phyloP scores from a whole-genome alignment of 805 yeast genomes.

The Metschnikowia proteae region DNA sequence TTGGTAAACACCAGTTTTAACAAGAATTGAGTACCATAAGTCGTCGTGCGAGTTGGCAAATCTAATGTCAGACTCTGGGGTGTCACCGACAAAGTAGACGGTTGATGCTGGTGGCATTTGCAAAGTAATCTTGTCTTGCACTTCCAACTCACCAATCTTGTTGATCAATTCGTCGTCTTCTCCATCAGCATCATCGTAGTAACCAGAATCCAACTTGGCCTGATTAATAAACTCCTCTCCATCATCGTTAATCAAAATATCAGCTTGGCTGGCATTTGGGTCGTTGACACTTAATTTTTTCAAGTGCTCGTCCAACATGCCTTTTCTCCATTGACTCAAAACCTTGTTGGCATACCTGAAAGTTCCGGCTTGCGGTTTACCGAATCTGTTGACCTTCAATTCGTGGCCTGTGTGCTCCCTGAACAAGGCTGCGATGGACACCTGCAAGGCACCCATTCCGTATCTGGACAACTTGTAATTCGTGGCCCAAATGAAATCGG shows the following conservation, averaged over 20 bases:
- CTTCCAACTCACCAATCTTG: slow-evolving; percentile 21
- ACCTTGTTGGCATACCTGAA: slow-evolving; percentile 80
- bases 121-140: slow-evolving; percentile 39
- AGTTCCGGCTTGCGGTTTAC: slow-evolving; percentile 87
- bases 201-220: slow-evolving; percentile 36
- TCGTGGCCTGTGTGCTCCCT: slow-evolving; percentile 82
- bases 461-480: slow-evolving; percentile 77
- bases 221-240: slow-evolving; percentile 45
- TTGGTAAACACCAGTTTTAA: slow-evolving; percentile 83
- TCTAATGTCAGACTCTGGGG: slow-evolving; percentile 84
- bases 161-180: slow-evolving; percentile 27
- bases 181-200: slow-evolving; percentile 28
- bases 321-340: slow-evolving; percentile 72
- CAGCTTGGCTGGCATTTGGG: slow-evolving; percentile 41
- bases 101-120: slow-evolving; percentile 81
- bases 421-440: slow-evolving; percentile 79
- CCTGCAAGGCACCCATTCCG: slow-evolving; percentile 94
- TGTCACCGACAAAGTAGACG: slow-evolving; percentile 85
- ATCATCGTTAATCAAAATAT: slow-evolving; percentile 40
- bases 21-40: slow-evolving; percentile 81
- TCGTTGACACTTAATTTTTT: slow-evolving; percentile 46
- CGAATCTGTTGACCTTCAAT: slow-evolving; percentile 75
- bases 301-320: slow-evolving; percentile 70
- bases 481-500: slow-evolving; percentile 92
- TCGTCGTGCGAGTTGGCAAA: slow-evolving; percentile 84